These are phyloP conservation scores for Pseudocercospora musae DNA, from an alignment of 2,329 filamentous ascomycete genomes.

Conservation along the genomic window DNA sequence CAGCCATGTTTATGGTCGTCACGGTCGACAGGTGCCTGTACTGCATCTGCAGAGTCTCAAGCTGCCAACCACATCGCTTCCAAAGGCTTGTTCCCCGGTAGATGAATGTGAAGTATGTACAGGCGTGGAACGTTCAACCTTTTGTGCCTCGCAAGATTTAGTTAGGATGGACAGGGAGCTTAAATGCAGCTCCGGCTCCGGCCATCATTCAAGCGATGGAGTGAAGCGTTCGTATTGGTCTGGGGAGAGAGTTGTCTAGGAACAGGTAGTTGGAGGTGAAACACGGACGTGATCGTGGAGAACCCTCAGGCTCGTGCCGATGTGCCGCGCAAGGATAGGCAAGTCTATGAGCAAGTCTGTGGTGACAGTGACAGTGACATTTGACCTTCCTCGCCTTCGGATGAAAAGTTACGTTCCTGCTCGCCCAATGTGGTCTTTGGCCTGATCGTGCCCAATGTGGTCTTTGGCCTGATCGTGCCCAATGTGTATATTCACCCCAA, in stretches of 20 bases:
- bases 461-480: no score
- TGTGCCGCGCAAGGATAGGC: not conserved
- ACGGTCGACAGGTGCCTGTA: not conserved
- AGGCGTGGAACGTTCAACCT: not conserved
- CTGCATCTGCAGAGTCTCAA: not conserved
- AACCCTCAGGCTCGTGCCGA: not conserved
- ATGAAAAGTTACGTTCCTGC: not conserved
- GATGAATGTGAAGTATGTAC: not conserved
- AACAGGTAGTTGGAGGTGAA: not conserved
- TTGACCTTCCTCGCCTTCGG: not conserved
- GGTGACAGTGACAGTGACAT: no score
- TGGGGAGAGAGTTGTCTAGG: not conserved
- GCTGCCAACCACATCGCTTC: not conserved
- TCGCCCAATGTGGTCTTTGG: not conserved
- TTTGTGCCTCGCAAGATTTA: not conserved
- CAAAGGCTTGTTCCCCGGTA: not conserved
- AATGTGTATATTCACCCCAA: no score
- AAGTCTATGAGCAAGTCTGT: not conserved
- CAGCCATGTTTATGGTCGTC: not conserved
- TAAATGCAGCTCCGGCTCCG: not conserved
- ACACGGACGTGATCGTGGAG: not conserved
- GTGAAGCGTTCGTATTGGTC: not conserved
- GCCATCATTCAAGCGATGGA: not conserved
- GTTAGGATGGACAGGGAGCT: not conserved
- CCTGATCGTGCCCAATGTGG: no score